phyloP scores from a whole-genome alignment of 2,329 filamentous ascomycete species.

The Cladorrhinum sp. region DNA sequence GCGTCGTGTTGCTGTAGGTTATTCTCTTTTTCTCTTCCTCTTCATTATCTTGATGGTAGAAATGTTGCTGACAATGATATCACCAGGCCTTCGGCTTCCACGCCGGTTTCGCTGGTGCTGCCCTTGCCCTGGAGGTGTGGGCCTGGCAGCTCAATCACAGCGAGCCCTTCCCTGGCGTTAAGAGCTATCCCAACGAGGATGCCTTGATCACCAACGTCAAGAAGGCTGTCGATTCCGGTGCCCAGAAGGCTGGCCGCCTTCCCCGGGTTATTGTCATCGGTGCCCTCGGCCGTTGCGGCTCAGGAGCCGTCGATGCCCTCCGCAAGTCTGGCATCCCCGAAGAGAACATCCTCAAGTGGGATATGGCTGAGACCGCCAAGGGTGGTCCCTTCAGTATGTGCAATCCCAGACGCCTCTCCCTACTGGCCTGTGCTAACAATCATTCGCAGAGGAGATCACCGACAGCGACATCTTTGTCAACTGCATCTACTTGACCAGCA shows the following conservation, averaged over 20 bases:
- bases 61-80: neutral
- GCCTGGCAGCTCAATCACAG: constrained; percentile 67
- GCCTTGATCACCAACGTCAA: constrained; percentile 72
- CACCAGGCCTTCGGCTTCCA: constrained; percentile 64
- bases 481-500: constrained; percentile 76
- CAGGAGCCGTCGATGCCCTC: constrained; percentile 78
- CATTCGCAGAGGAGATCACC: constrained; percentile 60
- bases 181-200: constrained; percentile 70
- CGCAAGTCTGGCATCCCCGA: constrained; percentile 69
- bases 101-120: constrained; percentile 73
- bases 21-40: neutral
- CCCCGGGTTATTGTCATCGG: constrained; percentile 83
- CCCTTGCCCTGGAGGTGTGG: constrained; percentile 76
- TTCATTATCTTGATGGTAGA: neutral
- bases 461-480: constrained; percentile 78
- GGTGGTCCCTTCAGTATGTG: constrained; percentile 64
- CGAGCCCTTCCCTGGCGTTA: constrained; percentile 63
- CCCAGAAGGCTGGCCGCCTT: constrained; percentile 59
- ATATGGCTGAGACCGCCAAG: constrained; percentile 74
- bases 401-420: neutral
- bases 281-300: constrained; percentile 77
- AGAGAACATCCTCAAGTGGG: constrained; percentile 65
- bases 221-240: constrained; percentile 63
- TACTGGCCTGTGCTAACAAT: constrained; percentile 7
- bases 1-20: constrained; percentile 57